A percentile compares a stretch with the other conserved stretches of the same genome.
Conservation (phyloP, 805 yeast species). For the Sugiyamaella mastotermitis region DNA sequence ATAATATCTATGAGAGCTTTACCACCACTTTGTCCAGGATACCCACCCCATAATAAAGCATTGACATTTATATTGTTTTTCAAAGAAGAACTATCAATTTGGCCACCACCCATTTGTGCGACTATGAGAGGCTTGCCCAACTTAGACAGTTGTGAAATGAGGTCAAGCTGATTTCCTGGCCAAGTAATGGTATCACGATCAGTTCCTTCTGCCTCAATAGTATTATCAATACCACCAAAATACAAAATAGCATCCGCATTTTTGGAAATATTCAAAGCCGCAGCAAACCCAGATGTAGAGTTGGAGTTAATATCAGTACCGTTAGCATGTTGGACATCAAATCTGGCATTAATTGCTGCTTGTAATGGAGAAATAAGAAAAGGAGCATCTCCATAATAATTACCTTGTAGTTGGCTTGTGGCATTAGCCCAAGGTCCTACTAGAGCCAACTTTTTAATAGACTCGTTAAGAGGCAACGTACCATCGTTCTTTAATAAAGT, state of each 20-base stretch:
- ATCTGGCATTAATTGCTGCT: conserved; percentile 9
- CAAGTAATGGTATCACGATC: conserved; percentile 10
- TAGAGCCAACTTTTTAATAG: conserved; percentile 8
- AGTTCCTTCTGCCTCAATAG: conserved; percentile 11
- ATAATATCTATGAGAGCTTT: conserved; percentile 10
- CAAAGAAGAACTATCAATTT: conserved; percentile 10
- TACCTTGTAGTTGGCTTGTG: conserved; percentile 9
- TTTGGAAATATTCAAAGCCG: conserved; percentile 6
- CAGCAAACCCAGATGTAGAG: conserved; percentile 3
- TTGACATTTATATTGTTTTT: conserved; percentile 5
- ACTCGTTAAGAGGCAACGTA: conserved; percentile 5
- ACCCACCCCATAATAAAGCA: conserved; percentile 13
- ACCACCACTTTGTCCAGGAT: conserved; percentile 15
- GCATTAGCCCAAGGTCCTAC: conserved; percentile 15
- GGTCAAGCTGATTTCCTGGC: conserved; percentile 13
- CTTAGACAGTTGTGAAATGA: conserved; percentile 3
- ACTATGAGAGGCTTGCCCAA: conserved; percentile 10
- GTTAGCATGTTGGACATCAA: conserved; percentile 1
- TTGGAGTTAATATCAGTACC: conserved; percentile 6
- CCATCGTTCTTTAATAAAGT: conserved; percentile 12
- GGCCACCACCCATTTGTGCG: conserved; percentile 15
- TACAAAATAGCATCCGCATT: conserved; percentile 9
- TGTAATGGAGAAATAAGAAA: conserved; percentile 8
- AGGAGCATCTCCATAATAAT: conserved; percentile 10
- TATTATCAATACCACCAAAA: conserved; percentile 12